Evolutionary conservation across 495 filamentous ascomycete species (phyloP), one percentile per base, ranked within the genome.

Genomic region (Halenospora varia): DNA sequence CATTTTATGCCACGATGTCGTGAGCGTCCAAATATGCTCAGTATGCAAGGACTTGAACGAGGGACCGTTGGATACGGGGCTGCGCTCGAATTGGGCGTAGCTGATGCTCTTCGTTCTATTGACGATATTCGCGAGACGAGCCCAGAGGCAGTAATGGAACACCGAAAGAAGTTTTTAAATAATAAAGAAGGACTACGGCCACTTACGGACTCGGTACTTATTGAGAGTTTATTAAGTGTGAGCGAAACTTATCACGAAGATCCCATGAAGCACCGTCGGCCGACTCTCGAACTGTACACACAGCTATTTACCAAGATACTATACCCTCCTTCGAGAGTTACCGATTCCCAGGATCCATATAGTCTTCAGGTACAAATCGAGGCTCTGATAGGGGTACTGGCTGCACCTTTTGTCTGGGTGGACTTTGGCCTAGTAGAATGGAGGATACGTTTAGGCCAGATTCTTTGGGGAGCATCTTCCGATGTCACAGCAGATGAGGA

Each of bases 351-450:
- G 45, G 79, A 86, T 60, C 82, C 80, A 4, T 82, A 82, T 63
- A 82, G 81, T 49, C 66, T 84, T 3, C 72, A 77, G 23, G 82
- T 84, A 9, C 82, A 86, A 63, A 82, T 83, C 35, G 67, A 77
- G 41, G 75, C 79, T 17, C 63, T 87, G 10, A 77, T 84, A 44
- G 74, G 78, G 51, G 75, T 79, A 11, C 75, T 87, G 23, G 73
- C 77, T 0, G 67, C 75, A 9, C 73, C 77, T 29, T 79, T 81
- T 51, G 72, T 80, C 49, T 96, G 90, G 90, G 74, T 87, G 15
- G 83, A 96, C 65, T 91, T 96, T 62, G 87, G 85, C 42, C 72
- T 86, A 22, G 82, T 89, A 0, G 88, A 92, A 65, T 93, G 88
- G 88, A 78, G 90, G 18, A 82, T 92, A 24, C 75, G 86, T 10